Evolutionary conservation across 345 rosid genomes (phyloP).

Genomic region (Lepidium sativum): DNA sequence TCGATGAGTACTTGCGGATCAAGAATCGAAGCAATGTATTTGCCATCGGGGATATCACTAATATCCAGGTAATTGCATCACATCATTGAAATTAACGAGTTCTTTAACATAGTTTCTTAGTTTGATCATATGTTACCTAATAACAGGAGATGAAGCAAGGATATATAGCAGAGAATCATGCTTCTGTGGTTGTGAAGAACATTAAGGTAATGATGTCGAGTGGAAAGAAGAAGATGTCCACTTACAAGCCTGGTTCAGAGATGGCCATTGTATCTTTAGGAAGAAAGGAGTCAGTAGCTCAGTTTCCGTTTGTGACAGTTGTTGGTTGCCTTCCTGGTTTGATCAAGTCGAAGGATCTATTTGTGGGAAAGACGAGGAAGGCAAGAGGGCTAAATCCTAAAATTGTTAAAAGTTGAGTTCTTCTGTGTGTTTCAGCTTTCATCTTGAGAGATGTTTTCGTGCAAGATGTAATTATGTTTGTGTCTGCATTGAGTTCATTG

Average conservation of each 20-base stretch:
- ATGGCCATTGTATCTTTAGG: slow-evolving; percentile 65
- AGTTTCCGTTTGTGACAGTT: slow-evolving; percentile 55
- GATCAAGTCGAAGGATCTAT: slow-evolving; percentile 65
- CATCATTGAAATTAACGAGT: not conserved
- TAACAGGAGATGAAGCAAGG: slow-evolving; percentile 79
- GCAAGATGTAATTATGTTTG: not conserved
- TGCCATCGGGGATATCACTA: slow-evolving; percentile 73
- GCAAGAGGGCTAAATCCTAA: slow-evolving; percentile 38
- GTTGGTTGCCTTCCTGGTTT: slow-evolving; percentile 66
- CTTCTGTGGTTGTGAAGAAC: slow-evolving; percentile 54
- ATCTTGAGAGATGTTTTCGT: not conserved
- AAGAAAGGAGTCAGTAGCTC: slow-evolving; percentile 65
- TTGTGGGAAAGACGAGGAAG: slow-evolving; percentile 71
- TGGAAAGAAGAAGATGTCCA: slow-evolving; percentile 44
- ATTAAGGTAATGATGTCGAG: slow-evolving; percentile 52
- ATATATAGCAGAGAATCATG: slow-evolving; percentile 60
- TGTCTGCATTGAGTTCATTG: not conserved
- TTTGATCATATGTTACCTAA: not conserved
- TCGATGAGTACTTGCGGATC: slow-evolving; percentile 60
- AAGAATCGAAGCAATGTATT: slow-evolving; percentile 45
- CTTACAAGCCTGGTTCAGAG: slow-evolving; percentile 37
- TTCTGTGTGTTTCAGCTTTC: not conserved
- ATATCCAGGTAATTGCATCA: slow-evolving; percentile 45
- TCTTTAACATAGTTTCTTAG: not conserved
- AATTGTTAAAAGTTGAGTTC: not conserved